Conservation (phyloP, 176 grass and related monocot genomes). For the Zoysia japonica region DNA sequence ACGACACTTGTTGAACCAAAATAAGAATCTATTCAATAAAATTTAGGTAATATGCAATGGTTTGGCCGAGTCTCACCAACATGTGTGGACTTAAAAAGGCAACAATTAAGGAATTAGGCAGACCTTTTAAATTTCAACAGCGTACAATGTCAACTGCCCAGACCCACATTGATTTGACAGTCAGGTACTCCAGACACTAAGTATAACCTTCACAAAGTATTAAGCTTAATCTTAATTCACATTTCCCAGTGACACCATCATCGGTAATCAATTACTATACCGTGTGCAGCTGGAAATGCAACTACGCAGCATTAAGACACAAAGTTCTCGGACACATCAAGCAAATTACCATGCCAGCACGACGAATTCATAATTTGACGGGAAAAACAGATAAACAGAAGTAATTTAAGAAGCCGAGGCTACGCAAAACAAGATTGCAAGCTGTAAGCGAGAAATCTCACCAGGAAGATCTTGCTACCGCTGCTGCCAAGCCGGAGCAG, state of each 20-base stretch:
- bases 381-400: background rate
- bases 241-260: background rate
- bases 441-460: slow-evolving; percentile 40
- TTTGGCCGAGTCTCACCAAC: slow-evolving; percentile 19
- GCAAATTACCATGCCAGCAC: slow-evolving; percentile 7
- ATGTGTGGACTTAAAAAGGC: background rate
- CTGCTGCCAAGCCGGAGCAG: slow-evolving; percentile 69
- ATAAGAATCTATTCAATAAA: background rate
- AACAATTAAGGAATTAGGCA: slow-evolving; percentile 17
- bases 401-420: background rate
- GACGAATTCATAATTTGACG: background rate
- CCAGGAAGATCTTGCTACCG: slow-evolving; percentile 97
- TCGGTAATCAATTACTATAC: slow-evolving; percentile 4
- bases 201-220: slow-evolving; percentile 17
- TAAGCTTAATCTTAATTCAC: slow-evolving; percentile 21
- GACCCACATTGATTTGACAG: slow-evolving; percentile 49
- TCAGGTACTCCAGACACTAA: slow-evolving; percentile 16
- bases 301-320: slow-evolving; percentile 14
- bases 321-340: slow-evolving; percentile 10
- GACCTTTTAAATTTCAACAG: slow-evolving; percentile 35
- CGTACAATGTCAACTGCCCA: slow-evolving; percentile 39
- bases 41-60: background rate
- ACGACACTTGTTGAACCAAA: slow-evolving; percentile 18
- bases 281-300: background rate
- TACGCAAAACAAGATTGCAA: slow-evolving; percentile 24